Evolutionary conservation across 306 rosid species (phyloP).

Genomic region (Leucaena leucocephala): DNA sequence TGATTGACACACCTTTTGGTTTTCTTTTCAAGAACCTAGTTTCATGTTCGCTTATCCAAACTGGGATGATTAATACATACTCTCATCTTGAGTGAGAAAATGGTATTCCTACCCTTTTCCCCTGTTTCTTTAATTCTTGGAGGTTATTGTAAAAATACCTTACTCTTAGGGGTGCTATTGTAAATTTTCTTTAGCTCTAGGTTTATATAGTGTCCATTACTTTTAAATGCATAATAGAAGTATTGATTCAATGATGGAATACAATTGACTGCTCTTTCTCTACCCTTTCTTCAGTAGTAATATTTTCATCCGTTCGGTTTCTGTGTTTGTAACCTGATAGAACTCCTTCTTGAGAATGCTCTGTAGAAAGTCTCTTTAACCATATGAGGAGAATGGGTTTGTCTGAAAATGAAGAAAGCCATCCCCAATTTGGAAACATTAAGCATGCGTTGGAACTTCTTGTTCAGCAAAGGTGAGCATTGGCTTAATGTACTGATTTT

Average conservation of each 20-base stretch:
- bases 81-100: neutral
- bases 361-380: slow-evolving; percentile 75
- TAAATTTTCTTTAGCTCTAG: neutral
- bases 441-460: slow-evolving; percentile 77
- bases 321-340: slow-evolving; percentile 29
- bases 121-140: neutral
- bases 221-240: neutral
- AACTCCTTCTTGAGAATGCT: slow-evolving; percentile 34
- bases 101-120: neutral
- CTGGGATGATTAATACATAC: neutral
- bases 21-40: neutral
- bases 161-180: neutral
- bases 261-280: neutral
- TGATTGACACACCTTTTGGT: neutral
- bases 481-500: slow-evolving; percentile 10
- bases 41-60: neutral
- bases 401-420: slow-evolving; percentile 57
- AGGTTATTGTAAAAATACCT: neutral
- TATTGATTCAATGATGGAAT: neutral
- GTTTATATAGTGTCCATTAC: neutral
- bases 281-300: too few relatives aligned
- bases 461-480: slow-evolving; percentile 81
- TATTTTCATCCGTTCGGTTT: neutral
- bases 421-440: slow-evolving; percentile 73
- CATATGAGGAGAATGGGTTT: slow-evolving; percentile 75